A percentile compares a stretch with the other conserved stretches of the same genome.
These are phyloP conservation scores for Cornus florida DNA, from an alignment of 148 eudicot species.

Conservation along the genomic window DNA sequence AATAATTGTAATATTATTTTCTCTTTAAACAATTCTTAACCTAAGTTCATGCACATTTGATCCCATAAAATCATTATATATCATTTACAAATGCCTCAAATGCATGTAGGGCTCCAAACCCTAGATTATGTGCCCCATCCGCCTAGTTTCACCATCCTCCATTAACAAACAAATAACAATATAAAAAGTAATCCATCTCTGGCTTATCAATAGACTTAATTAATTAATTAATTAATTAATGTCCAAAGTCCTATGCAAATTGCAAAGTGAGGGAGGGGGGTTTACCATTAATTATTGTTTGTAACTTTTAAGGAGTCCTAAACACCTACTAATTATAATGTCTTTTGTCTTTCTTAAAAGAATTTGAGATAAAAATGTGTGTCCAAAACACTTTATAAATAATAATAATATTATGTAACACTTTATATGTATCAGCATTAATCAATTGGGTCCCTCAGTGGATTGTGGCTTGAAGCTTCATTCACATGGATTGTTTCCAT, in stretches of 20 bases:
- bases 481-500: neutral
- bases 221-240: neutral
- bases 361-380: conserved; percentile 2
- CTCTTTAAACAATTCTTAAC: too few relatives aligned
- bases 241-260: conserved; percentile 2
- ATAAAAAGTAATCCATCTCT: neutral
- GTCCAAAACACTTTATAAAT: conserved; percentile 7
- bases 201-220: too few relatives aligned
- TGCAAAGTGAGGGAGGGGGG: neutral
- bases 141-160: neutral
- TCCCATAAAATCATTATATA: too few relatives aligned
- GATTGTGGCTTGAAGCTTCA: neutral
- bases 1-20: too few relatives aligned
- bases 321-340: neutral
- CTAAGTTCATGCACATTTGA: too few relatives aligned
- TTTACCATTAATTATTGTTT: neutral
- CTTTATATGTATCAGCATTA: too few relatives aligned
- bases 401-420: too few relatives aligned
- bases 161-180: neutral
- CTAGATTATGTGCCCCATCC: neutral
- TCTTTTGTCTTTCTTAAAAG: conserved; percentile 11
- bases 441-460: neutral
- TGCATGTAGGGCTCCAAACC: too few relatives aligned
- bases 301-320: neutral
- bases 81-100: too few relatives aligned